These are phyloP conservation scores for Stemphylium beticola DNA, from an alignment of 2,329 filamentous ascomycete species.

Conservation along the genomic window DNA sequence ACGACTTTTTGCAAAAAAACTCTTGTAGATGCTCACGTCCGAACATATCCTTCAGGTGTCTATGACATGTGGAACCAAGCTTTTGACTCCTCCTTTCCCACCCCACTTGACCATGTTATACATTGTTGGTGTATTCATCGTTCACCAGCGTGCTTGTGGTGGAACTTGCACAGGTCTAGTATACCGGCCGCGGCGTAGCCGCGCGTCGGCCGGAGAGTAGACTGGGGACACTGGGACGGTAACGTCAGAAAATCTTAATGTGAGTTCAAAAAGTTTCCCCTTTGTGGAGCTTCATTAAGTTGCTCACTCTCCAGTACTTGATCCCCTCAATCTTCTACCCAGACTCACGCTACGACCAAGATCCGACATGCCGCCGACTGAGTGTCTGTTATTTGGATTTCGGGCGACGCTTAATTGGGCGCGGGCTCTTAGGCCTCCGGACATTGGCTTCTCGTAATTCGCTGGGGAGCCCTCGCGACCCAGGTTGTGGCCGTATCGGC, in stretches of 20 bases:
- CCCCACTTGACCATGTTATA: background rate
- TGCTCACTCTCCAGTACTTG: conserved; percentile 44
- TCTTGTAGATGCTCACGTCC: background rate
- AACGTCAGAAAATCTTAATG: conserved; percentile 37
- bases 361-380: conserved; percentile 34
- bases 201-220: conserved; percentile 22
- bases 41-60: background rate
- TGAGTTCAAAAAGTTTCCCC: conserved; percentile 3
- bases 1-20: background rate
- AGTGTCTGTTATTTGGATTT: conserved; percentile 37
- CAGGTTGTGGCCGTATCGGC: conserved; percentile 32
- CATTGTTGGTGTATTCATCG: background rate
- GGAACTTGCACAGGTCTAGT: background rate
- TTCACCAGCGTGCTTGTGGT: background rate
- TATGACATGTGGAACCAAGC: background rate
- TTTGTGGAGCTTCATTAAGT: conserved; percentile 5
- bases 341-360: conserved; percentile 40
- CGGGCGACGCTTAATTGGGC: conserved; percentile 35
- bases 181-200: conserved; percentile 6
- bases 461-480: conserved; percentile 39
- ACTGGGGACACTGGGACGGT: conserved; percentile 31
- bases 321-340: conserved; percentile 36
- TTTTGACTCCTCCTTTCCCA: background rate
- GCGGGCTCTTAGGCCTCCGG: conserved; percentile 30
- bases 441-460: conserved; percentile 36